Base-by-base conservation (phyloP, 352 stramenopile species). In the Phytophthora cajani region DNA sequence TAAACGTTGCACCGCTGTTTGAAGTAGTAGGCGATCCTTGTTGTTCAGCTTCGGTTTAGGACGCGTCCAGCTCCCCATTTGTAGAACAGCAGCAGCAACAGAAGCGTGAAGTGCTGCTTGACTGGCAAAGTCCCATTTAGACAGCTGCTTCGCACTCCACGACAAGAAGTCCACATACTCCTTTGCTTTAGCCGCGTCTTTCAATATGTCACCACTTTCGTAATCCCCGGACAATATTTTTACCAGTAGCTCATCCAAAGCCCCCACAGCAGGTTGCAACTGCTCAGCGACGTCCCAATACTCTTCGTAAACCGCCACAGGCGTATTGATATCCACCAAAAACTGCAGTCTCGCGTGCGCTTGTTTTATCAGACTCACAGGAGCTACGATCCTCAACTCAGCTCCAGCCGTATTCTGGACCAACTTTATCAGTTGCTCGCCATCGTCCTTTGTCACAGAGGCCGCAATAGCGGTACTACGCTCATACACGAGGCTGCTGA, bases 291-390 rank as follows among this genome's bases (percentile, higher is more conserved):
- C 52, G 32, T 75, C 62, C 12, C 62, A 38, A 62, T 73, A 88
- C 4, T 71, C 77, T 69, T 80, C 72, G 32, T 74, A 79, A 8
- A 78, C 66, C 16, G 65, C 25, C 2, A 80, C 47, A 12, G 75
- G 75, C 0, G 68, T 54, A 56, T 88, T 85, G 4, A 73, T 74
- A 19, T 56, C 44, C n/a, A 69, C 42, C 27, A 85, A 68, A 66
- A 77, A 77, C 62, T 76, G 40, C 10, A 88, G 69, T 30, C 80
- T 75, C n/a, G 56, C n/a, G n/a, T 56, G 44, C 12, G 60, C 71
- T 74, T 85, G 80, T 3, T 16, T 23, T 10, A 69, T 38, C 5
- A 67, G n/a, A 61, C 6, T 36, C 42, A 51, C 30, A 5, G 49
- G 12, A 30, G 14, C 33, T 16, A 19, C 38, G 4, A 71, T 58